Evolutionary conservation across 148 eudicot genomes (phyloP).

Genomic region (Chenopodium suecicum): DNA sequence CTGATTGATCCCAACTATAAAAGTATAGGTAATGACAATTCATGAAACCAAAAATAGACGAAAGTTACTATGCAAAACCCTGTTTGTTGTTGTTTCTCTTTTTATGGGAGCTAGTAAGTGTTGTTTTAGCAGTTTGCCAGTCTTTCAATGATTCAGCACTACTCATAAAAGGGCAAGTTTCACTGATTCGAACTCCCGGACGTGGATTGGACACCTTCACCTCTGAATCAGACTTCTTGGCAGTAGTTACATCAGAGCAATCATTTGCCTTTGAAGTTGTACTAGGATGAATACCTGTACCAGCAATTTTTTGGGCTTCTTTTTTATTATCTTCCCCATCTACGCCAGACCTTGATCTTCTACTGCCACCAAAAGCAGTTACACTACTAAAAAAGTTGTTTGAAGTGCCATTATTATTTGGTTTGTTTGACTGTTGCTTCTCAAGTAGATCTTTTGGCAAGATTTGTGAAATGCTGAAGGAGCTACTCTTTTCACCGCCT

Average conservation of each 20-base stretch:
- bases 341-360: slow-evolving; percentile 11
- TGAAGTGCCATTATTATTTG: background rate
- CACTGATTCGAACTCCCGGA: slow-evolving; percentile 31
- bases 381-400: slow-evolving; percentile 1
- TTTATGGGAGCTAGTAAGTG: slow-evolving; percentile 50
- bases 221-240: slow-evolving; percentile 8
- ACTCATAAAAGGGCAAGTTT: slow-evolving; percentile 64
- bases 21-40: background rate
- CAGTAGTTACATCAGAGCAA: slow-evolving; percentile 4
- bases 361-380: slow-evolving; percentile 17
- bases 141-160: slow-evolving; percentile 57
- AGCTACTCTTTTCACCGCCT: slow-evolving; percentile 38
- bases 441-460: slow-evolving; percentile 40
- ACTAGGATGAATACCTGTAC: background rate
- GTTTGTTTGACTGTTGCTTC: slow-evolving; percentile 33
- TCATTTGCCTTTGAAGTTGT: slow-evolving; percentile 18
- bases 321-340: slow-evolving; percentile 20
- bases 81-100: slow-evolving; percentile 34
- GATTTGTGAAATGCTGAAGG: slow-evolving; percentile 82
- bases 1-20: background rate
- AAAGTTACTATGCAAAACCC: background rate
- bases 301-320: slow-evolving; percentile 3
- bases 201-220: background rate
- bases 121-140: slow-evolving; percentile 55
- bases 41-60: background rate